A percentile compares a stretch with the other conserved stretches of the same genome.
Conservation (phyloP, 176 grass and related monocot species). For the Lolium perenne region DNA sequence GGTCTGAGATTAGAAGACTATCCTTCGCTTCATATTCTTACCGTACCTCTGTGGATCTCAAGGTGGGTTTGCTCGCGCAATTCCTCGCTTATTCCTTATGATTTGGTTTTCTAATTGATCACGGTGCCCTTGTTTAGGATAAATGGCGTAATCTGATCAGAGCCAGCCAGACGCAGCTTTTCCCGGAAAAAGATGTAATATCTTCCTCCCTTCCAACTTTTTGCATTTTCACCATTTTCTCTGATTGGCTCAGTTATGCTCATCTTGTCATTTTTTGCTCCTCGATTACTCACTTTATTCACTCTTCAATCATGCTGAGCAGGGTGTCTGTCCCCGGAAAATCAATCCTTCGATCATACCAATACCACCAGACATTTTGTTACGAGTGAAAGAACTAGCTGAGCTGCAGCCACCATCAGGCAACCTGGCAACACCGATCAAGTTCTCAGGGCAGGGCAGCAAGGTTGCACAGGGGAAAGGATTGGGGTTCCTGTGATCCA, state of each 20-base stretch:
- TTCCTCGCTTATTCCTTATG: neutral
- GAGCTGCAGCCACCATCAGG: slow-evolving; percentile 61
- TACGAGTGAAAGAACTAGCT: slow-evolving; percentile 78
- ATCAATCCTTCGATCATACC: slow-evolving; percentile 69
- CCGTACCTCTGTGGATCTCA: slow-evolving; percentile 98
- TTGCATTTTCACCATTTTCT: neutral
- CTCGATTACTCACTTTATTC: neutral
- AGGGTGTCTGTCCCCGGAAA: slow-evolving; percentile 72
- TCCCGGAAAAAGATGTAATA: slow-evolving; percentile 63
- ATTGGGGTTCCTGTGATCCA: slow-evolving; percentile 85
- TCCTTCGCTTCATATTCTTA: slow-evolving; percentile 90
- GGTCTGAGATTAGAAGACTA: slow-evolving; percentile 93
- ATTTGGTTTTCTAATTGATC: slow-evolving; percentile 30
- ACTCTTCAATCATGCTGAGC: slow-evolving; percentile 12
- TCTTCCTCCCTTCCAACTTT: neutral
- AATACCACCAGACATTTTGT: slow-evolving; percentile 76
- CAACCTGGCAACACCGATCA: slow-evolving; percentile 41
- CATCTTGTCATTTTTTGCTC: slow-evolving; percentile 12
- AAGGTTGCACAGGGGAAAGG: slow-evolving; percentile 72
- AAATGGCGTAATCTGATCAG: slow-evolving; percentile 98
- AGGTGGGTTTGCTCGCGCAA: slow-evolving; percentile 51
- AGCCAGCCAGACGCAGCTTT: slow-evolving; percentile 75
- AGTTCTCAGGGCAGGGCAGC: slow-evolving; percentile 44
- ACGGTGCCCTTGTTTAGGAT: slow-evolving; percentile 59
- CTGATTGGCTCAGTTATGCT: neutral